Base-by-base conservation (phyloP, 305 asterid species). In the Rubia balearica region DNA sequence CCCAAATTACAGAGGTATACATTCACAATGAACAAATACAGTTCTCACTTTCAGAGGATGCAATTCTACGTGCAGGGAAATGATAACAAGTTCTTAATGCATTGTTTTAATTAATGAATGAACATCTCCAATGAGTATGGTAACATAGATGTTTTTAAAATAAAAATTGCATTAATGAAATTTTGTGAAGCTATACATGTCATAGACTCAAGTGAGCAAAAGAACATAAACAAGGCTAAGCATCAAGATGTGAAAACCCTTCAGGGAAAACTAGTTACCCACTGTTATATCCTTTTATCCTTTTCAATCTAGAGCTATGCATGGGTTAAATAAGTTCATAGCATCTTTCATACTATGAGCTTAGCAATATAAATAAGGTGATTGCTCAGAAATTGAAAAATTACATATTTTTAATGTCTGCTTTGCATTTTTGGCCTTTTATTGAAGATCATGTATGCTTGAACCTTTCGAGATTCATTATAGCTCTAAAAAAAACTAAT, bases 1-100 rank as follows among this genome's bases (percentile, higher is more conserved):
- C 8, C 57, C 14, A 67, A 67, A 67, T 53, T 21, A 22, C 16
- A 48, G 60, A 14, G 60, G 19, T 36, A 13, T 8, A 66, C 5
- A 48, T 10, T 67, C 71, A 67, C 40, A 45, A 22, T 43, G 12
- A 71, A 30, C 27, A 22, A 71, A 45, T 45, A 71, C 27, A 4
- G 27, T 30, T n/a, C 40, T 60, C 10, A 11, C 22, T 57, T 30
- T 19, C 3, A n/a, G n/a, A 1, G 16, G 24, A 21, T 3, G n/a
- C 30, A 17, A 19, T 38, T 19, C 7, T 4, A 21, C 22, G 40
- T 63, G 68, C 30, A 63, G 27, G 11, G 11, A 38, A 63, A 63
- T 16, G 22, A 63, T 36, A 36, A 11, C n/a, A 38, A 17, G 59
- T 51, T 51, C 59, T 51, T 17, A 51, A 51, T 33, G 36, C 36